These are phyloP conservation scores for Neurospora pannonica DNA, from an alignment of 495 filamentous ascomycete species.

Conservation along the genomic window DNA sequence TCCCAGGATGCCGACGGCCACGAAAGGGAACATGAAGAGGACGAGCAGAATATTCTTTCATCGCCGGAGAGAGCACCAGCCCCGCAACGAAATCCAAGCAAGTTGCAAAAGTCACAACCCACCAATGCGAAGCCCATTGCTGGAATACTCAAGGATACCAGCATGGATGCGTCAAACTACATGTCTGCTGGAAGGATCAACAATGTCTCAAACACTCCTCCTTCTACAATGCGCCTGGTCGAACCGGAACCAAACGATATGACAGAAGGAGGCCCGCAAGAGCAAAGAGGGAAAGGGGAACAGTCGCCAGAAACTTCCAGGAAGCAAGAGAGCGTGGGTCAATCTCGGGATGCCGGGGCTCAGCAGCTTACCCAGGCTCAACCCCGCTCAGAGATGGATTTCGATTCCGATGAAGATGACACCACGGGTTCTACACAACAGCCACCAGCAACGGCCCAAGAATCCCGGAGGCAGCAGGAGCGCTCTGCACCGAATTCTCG, in stretches of 20 bases:
- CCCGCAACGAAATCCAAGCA: constrained; percentile 53
- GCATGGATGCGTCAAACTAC: constrained; percentile 20
- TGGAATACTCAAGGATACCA: constrained; percentile 15
- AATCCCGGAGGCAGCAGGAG: constrained; percentile 3
- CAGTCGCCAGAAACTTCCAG: constrained; percentile 9
- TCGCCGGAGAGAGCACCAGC: constrained; percentile 24
- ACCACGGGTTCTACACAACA: constrained; percentile 15
- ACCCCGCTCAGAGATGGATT: constrained; percentile 39
- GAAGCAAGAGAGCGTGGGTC: constrained; percentile 12
- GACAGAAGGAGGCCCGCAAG: constrained; percentile 27
- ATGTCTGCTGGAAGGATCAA: constrained; percentile 31
- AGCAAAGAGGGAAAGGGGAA: constrained; percentile 17
- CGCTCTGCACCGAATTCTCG: constrained; percentile 16
- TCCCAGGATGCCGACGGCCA: constrained; percentile 38
- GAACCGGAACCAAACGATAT: constrained; percentile 40
- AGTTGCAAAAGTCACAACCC: constrained; percentile 63
- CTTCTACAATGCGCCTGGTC: constrained; percentile 52
- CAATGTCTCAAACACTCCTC: constrained; percentile 34
- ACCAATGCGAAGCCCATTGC: constrained; percentile 34
- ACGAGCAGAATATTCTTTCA: constrained; percentile 21
- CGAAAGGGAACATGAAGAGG: constrained; percentile 37
- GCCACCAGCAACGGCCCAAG: constrained; percentile 3
- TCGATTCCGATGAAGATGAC: constrained; percentile 37
- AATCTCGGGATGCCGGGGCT: constrained; percentile 34
- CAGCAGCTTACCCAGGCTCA: constrained; percentile 43